Conservation (phyloP, 2,329 filamentous ascomycete genomes). For the Talaromyces sp. region DNA sequence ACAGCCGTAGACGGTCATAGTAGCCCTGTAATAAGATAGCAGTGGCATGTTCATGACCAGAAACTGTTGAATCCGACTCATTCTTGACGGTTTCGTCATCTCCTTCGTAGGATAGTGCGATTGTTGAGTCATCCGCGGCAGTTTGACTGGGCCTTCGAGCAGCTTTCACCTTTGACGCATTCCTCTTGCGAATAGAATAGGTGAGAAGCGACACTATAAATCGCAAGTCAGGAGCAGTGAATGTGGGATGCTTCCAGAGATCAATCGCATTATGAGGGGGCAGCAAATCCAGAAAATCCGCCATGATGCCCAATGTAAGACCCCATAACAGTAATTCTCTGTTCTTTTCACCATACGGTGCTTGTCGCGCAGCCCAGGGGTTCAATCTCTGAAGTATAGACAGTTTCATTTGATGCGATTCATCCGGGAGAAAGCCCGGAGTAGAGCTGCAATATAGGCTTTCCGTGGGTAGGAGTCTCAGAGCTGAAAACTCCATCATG, state of each 20-base stretch:
- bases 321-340: constrained; percentile 62
- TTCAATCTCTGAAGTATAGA: constrained; percentile 24
- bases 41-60: constrained; percentile 30
- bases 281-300: constrained; percentile 62
- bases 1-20: constrained; percentile 36
- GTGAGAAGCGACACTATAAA: constrained; percentile 58
- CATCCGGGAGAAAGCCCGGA: constrained; percentile 45
- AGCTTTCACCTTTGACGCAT: constrained; percentile 34
- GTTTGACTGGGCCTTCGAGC: constrained; percentile 29
- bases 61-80: constrained; percentile 3
- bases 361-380: constrained; percentile 26
- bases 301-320: constrained; percentile 60
- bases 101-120: constrained; percentile 26
- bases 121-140: constrained; percentile 31
- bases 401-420: constrained; percentile 10
- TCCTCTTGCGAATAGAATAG: constrained; percentile 51
- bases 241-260: constrained; percentile 64
- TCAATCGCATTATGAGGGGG: constrained; percentile 58
- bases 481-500: constrained; percentile 63
- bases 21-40: constrained; percentile 43
- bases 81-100: not conserved
- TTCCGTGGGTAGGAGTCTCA: constrained; percentile 58
- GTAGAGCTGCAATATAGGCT: constrained; percentile 54
- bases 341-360: constrained; percentile 26
- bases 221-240: constrained; percentile 58